Evolutionary conservation across 2,329 filamentous ascomycete genomes (phyloP).

Genomic region (Helicocarpus griseus): DNA sequence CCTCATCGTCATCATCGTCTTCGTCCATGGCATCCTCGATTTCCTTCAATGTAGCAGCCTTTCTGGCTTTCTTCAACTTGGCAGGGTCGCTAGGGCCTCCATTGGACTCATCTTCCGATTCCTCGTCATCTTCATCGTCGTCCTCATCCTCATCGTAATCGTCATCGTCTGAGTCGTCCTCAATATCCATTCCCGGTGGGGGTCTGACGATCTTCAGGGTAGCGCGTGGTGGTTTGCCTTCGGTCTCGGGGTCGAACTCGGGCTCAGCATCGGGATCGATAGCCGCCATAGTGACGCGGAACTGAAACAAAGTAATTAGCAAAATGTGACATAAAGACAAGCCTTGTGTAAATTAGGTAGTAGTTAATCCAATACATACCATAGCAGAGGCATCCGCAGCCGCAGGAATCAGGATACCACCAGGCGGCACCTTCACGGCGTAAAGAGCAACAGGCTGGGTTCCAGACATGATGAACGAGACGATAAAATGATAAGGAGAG

Average conservation of each 20-base stretch:
- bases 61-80: conserved; percentile 80
- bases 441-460: conserved; percentile 67
- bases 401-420: conserved; percentile 72
- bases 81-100: conserved; percentile 84
- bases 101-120: conserved; percentile 60
- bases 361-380: conserved; percentile 46
- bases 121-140: conserved; percentile 41
- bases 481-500: not conserved
- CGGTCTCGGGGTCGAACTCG: conserved; percentile 54
- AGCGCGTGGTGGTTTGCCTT: conserved; percentile 58
- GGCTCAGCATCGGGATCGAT: conserved; percentile 78
- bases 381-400: conserved; percentile 70
- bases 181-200: conserved; percentile 48
- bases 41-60: conserved; percentile 66
- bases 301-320: conserved; percentile 42
- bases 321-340: conserved; percentile 4
- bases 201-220: conserved; percentile 86
- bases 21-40: conserved; percentile 58
- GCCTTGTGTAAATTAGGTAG: not conserved
- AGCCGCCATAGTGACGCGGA: conserved; percentile 97
- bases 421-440: conserved; percentile 81
- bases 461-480: conserved; percentile 34
- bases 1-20: conserved; percentile 43
- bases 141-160: conserved; percentile 58
- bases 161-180: conserved; percentile 49